Evolutionary conservation across 331 rosid genomes (phyloP), one percentile per base, ranked within the genome.

Genomic region (Rhamnella rubrinervis): DNA sequence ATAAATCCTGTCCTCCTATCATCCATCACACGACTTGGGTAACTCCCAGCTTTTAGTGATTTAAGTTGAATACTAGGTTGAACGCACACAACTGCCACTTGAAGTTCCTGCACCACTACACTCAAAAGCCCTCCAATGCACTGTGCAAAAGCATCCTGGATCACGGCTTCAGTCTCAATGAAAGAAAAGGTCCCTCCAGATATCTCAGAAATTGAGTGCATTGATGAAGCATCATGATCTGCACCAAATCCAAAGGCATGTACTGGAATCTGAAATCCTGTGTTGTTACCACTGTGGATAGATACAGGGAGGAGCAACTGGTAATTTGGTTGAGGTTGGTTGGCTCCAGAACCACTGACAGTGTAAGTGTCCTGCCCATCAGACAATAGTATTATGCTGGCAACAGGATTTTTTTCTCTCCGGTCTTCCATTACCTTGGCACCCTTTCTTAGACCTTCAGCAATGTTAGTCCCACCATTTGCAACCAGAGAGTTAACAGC

Each of bases 171-270:
- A 6, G 95, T 89, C 83, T 93, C 98, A 2, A 93, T 91, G 83
- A 93, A 93, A 39, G 97, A 93, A 83, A 93, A 91, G 11, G 98
- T 93, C 65, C 98, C 97, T 7, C 98, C 98, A 47, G 98, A 93
- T 67, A 58, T 85, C 85, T 93, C 96, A 6, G 98, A 93, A 75
- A 93, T 89, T 10, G 98, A 83, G 77, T 93, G 98, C 98, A 93
- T 93, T 21, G 85, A 87, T 26, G 88, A 91, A 47, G 98, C 92
- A 78, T 93, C 98, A 5, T 93, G 98, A 81, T 91, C 97, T 15
- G 85, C 85, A 52, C 97, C 97, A 72, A 93, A 93, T 71, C 98
- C 97, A 67, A 93, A 93, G 18, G 97, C 81, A 70, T 93, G 98
- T 61, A 93, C 97, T 0, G 98, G 98, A 81, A 91, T 86, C 79